Evolutionary conservation across 2,329 filamentous ascomycete genomes (phyloP).

Genomic region (Penicillium sp.): DNA sequence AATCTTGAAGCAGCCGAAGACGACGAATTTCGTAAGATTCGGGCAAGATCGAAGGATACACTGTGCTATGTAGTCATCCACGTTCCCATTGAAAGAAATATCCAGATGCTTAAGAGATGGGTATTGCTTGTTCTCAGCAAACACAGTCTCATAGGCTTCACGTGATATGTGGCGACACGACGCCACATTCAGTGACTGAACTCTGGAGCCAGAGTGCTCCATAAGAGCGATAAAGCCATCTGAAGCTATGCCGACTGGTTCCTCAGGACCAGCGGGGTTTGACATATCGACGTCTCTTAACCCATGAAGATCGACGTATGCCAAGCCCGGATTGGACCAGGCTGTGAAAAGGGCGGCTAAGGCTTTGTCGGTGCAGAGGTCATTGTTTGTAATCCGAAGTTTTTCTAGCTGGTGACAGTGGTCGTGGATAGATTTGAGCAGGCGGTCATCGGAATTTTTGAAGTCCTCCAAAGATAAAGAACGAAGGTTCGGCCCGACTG

Average conservation of each 20-base stretch:
- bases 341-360: constrained; percentile 73
- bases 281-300: constrained; percentile 76
- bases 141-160: constrained; percentile 74
- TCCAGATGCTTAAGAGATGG: constrained; percentile 73
- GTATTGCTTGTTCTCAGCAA: constrained; percentile 66
- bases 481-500: constrained; percentile 67
- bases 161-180: constrained; percentile 81
- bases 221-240: constrained; percentile 80
- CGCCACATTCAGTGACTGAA: constrained; percentile 75
- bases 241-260: constrained; percentile 72
- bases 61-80: constrained; percentile 51
- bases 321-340: constrained; percentile 75
- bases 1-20: constrained; percentile 67
- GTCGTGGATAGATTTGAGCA: constrained; percentile 72
- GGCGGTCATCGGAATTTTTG: constrained; percentile 65
- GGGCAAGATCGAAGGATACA: constrained; percentile 53
- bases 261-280: constrained; percentile 66
- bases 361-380: constrained; percentile 73
- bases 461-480: constrained; percentile 79
- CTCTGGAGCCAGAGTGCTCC: constrained; percentile 72
- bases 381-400: constrained; percentile 79
- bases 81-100: constrained; percentile 65
- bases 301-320: constrained; percentile 73
- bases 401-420: constrained; percentile 72
- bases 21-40: constrained; percentile 58